Conservation (phyloP, 1,284 basidiomycete genomes). For the Moesziomyces antarcticus region DNA sequence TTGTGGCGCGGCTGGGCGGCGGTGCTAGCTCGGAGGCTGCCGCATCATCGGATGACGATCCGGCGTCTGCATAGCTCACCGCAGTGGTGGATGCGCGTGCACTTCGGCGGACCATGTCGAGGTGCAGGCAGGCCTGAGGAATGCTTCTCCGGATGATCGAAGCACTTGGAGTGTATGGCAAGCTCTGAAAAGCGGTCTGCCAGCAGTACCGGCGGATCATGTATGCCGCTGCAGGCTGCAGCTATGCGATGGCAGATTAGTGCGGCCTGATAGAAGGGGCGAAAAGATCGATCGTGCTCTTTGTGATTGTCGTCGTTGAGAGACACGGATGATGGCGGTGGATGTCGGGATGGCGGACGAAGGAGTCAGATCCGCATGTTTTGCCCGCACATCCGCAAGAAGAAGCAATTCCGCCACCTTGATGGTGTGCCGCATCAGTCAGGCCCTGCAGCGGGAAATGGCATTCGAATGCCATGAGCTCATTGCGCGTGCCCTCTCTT, state of each 20-base stretch:
- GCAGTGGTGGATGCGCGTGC: slow-evolving; percentile 26
- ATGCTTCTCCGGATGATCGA: background rate
- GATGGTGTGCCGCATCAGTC: background rate
- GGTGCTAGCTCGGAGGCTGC: slow-evolving; percentile 8
- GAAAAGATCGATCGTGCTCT: too few species aligned
- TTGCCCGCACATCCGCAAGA: background rate
- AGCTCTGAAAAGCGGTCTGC: background rate
- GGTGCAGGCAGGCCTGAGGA: background rate
- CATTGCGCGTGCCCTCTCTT: slow-evolving; percentile 22
- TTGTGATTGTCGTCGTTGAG: too few species aligned
- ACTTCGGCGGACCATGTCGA: slow-evolving; percentile 32
- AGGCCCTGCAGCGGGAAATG: background rate
- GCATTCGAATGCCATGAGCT: slow-evolving; percentile 16
- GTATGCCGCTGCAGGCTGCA: background rate
- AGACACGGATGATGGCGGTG: background rate
- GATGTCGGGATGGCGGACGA: too few species aligned
- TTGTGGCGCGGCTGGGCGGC: slow-evolving; percentile 9
- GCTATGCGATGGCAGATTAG: background rate
- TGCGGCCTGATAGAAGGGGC: background rate
- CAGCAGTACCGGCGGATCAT: background rate
- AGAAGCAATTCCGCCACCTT: background rate
- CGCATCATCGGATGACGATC: slow-evolving; percentile 1
- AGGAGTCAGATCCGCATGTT: too few species aligned
- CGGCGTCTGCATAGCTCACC: slow-evolving; percentile 28
- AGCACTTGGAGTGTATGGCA: background rate